These are phyloP conservation scores for Neltuma alba DNA, from an alignment of 306 rosid species.

Conservation along the genomic window DNA sequence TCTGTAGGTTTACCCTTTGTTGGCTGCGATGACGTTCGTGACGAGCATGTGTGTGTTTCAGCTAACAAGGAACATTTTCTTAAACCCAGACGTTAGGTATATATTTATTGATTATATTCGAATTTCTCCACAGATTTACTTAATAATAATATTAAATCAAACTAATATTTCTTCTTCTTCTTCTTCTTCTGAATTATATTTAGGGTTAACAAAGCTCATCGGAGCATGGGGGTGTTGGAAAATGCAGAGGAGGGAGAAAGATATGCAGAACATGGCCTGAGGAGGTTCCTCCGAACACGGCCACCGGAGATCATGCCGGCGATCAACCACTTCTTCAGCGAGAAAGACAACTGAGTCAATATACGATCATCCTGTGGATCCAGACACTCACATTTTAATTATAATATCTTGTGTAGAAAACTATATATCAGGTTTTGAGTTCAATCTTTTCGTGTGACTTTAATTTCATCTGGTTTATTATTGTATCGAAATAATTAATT, in stretches of 20 bases:
- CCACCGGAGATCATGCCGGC: slow-evolving; percentile 83
- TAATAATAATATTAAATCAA: background rate
- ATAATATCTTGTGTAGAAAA: background rate
- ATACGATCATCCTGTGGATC: background rate
- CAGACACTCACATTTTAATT: background rate
- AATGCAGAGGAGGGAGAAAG: slow-evolving; percentile 81
- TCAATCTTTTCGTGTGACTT: background rate
- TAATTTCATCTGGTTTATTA: background rate
- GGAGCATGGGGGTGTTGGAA: slow-evolving; percentile 69
- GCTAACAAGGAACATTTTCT: slow-evolving; percentile 62
- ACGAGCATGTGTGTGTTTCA: slow-evolving; percentile 66
- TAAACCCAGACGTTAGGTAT: slow-evolving; percentile 88
- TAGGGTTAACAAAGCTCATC: slow-evolving; percentile 62
- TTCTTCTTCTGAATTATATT: slow-evolving; percentile 15
- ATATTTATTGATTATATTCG: background rate
- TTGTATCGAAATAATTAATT: background rate
- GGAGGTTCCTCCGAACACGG: slow-evolving; percentile 81
- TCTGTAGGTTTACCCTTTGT: slow-evolving; percentile 71
- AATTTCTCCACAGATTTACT: background rate
- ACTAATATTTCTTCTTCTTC: background rate
- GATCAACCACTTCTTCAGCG: slow-evolving; percentile 72
- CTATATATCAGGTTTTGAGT: background rate
- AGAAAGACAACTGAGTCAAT: slow-evolving; percentile 42
- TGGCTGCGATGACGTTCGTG: slow-evolving; percentile 89
- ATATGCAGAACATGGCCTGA: slow-evolving; percentile 69